Percentiles rank a stretch among this genome's conserved stretches.
phyloP scores from a whole-genome alignment of 352 stramenopile genomes.

The Pythium brachiatum region DNA sequence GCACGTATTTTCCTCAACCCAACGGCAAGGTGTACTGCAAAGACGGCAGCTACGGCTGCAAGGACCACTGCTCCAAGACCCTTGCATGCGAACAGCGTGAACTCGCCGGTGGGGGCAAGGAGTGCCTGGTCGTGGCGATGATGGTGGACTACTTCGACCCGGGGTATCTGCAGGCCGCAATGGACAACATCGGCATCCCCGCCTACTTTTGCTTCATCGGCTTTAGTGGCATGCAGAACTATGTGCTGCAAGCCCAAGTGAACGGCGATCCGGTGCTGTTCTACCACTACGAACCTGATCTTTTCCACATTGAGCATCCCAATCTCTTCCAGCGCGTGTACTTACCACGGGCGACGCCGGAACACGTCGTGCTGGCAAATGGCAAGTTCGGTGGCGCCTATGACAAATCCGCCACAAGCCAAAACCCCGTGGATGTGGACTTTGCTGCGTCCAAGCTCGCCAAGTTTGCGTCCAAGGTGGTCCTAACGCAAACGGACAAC shows the following conservation, averaged over 20 bases:
- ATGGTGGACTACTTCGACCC: conserved; percentile 36
- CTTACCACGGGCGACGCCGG: conserved; percentile 27
- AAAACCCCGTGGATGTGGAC: conserved; percentile 40
- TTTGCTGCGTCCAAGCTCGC: conserved; percentile 27
- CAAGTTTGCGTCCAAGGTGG: conserved; percentile 28
- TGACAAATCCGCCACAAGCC: conserved; percentile 28
- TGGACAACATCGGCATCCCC: conserved; percentile 37
- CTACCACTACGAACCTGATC: conserved; percentile 48
- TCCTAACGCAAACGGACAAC: conserved; percentile 16
- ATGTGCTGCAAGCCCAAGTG: conserved; percentile 17
- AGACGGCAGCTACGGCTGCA: background rate
- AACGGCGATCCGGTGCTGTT: conserved; percentile 29
- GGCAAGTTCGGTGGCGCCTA: conserved; percentile 40
- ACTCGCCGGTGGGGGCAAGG: conserved; percentile 7
- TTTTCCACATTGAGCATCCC: conserved; percentile 31
- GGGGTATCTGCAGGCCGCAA: conserved; percentile 32
- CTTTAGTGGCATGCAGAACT: conserved; percentile 11
- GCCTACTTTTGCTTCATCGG: conserved; percentile 46
- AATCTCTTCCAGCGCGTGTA: conserved; percentile 36
- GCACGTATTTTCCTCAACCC: background rate
- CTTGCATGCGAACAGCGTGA: conserved; percentile 10
- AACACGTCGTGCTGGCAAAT: conserved; percentile 16
- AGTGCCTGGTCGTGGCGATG: conserved; percentile 43
- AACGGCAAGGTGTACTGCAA: conserved; percentile 20
- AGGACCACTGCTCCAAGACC: conserved; percentile 5